phyloP scores from a whole-genome alignment of 2,329 filamentous ascomycete genomes.

The Penicillium decumbens region DNA sequence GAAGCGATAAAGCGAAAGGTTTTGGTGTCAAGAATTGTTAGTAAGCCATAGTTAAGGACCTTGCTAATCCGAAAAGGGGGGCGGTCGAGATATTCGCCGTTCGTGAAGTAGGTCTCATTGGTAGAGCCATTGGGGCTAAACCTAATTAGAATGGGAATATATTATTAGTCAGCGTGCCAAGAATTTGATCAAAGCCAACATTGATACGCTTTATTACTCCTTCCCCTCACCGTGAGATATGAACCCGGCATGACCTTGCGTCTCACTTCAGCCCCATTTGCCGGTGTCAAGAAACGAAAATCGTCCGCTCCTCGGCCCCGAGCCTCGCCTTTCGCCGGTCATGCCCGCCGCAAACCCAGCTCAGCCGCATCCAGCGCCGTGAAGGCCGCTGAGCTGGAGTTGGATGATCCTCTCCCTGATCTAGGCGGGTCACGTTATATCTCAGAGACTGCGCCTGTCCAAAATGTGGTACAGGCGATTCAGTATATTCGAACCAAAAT shows the following conservation, averaged over 20 bases:
- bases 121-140: too few species aligned
- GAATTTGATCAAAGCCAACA: too few species aligned
- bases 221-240: not conserved
- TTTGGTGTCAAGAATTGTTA: too few species aligned
- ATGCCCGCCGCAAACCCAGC: slow-evolving; percentile 40
- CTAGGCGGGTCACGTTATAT: slow-evolving; percentile 49
- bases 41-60: too few species aligned
- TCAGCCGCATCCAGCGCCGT: slow-evolving; percentile 22
- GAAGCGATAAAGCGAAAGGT: too few species aligned
- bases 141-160: too few species aligned
- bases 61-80: too few species aligned
- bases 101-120: too few species aligned
- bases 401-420: slow-evolving; percentile 47
- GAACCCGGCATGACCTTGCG: slow-evolving; percentile 44
- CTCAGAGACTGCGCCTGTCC: slow-evolving; percentile 43
- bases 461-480: slow-evolving; percentile 52
- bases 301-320: slow-evolving; percentile 25
- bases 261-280: slow-evolving; percentile 46
- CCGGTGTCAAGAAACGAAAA: slow-evolving; percentile 43
- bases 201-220: not conserved
- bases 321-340: slow-evolving; percentile 40
- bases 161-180: too few species aligned
- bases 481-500: slow-evolving; percentile 50
- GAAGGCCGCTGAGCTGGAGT: slow-evolving; percentile 23
- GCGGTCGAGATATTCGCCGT: too few species aligned